Evolutionary conservation across 2,329 filamentous ascomycete genomes (phyloP), one percentile per base, ranked within the genome.

Genomic region (Xylariales sp.): DNA sequence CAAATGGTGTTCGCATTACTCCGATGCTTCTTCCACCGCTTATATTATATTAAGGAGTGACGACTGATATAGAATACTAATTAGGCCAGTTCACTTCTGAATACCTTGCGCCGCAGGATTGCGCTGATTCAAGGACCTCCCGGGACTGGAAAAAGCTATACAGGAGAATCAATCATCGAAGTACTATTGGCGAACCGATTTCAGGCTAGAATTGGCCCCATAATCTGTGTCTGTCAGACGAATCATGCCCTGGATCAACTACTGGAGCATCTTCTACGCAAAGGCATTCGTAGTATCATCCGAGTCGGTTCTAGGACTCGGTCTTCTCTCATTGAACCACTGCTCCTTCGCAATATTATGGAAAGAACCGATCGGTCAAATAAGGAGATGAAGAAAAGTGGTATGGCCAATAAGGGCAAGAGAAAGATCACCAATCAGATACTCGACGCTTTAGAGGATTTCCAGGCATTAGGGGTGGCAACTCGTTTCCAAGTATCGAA

Each of bases 51-150:
- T 27, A 27, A 27, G 24, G n/a, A n/a, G 24, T 27, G 8, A 27
- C 8, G 8, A 8, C 24, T 27, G 24, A 27, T 27, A n/a, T 8
- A 27, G 24, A n/a, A 27, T n/a, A n/a, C n/a, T n/a, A n/a, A 27
- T 0, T 73, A 78, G 44, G 70, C 71, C 4, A 45, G 50, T 4
- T 76, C 79, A 2, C 55, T 85, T 1, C 47, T 82, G 0, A 62
- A 70, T 14, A 69, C 76, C 3, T 58, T 86, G 0, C 68, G 63
- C 1, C 66, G 70, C 1, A 68, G 69, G 25, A 56, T 84, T 6
- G 73, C 78, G 1, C 62, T 85, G 4, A 81, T 85, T 11, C 82
- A 87, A 61, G 84, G 84, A 0, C 83, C 83, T 0, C 83, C 83
- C 0, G 83, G 83, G 0, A 87, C 83, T 0, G 83, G 84, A 0